Evolutionary conservation across 1,139 yeast species (phyloP).

Genomic region (Scheffersomyces cryptocercus): DNA sequence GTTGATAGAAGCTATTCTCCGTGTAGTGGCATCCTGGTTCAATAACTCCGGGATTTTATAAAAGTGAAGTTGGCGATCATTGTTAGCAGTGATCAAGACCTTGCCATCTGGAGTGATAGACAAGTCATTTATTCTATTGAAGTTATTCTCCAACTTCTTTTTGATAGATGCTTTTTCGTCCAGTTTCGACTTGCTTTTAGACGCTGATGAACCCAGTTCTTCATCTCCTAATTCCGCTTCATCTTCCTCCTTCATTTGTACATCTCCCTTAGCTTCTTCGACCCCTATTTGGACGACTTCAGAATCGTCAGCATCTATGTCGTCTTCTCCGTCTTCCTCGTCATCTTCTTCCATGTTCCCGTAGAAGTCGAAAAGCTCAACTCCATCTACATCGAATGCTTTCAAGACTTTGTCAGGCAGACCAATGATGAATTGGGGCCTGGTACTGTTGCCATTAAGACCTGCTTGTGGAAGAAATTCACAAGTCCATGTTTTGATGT

Average conservation of each 20-base stretch:
- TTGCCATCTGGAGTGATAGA: constrained; percentile 64
- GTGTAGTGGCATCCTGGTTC: constrained; percentile 36
- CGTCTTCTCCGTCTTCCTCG: constrained; percentile 5
- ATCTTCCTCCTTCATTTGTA: background rate
- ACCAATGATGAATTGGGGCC: constrained; percentile 66
- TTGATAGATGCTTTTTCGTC: constrained; percentile 4
- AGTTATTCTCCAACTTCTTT: constrained; percentile 23
- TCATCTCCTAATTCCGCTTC: background rate
- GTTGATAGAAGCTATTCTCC: constrained; percentile 33
- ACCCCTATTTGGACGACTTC: constrained; percentile 1
- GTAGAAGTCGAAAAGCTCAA: constrained; percentile 45
- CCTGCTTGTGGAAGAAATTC: constrained; percentile 61
- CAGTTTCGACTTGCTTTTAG: background rate
- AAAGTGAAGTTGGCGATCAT: constrained; percentile 57
- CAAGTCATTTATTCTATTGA: constrained; percentile 64
- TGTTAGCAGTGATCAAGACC: constrained; percentile 62
- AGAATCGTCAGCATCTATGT: constrained; percentile 1
- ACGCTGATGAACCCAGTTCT: background rate
- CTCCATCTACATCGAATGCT: constrained; percentile 54
- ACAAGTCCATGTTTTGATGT: constrained; percentile 59
- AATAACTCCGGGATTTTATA: constrained; percentile 42
- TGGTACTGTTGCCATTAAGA: constrained; percentile 19
- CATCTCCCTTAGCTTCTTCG: constrained; percentile 2
- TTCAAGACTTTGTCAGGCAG: constrained; percentile 76
- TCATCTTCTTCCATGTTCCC: constrained; percentile 36